These are phyloP conservation scores for Cladobotryum mycophilum DNA, from an alignment of 2,329 filamentous ascomycete species.

Conservation along the genomic window DNA sequence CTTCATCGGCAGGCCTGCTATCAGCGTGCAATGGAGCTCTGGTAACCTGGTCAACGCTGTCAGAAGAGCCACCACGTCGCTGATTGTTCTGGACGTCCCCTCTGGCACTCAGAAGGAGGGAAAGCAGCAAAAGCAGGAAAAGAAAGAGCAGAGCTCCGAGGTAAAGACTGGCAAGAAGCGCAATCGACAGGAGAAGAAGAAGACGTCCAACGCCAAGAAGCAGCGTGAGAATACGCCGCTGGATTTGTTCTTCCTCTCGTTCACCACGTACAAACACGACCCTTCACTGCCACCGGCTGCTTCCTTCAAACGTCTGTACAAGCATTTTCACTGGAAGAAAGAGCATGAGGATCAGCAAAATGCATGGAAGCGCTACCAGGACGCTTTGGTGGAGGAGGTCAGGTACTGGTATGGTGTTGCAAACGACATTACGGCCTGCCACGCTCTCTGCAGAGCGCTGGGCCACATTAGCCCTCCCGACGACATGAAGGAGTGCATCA, in stretches of 20 bases:
- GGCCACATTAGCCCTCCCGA: not conserved
- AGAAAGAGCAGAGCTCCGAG: too few relatives aligned
- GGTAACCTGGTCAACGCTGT: too few relatives aligned
- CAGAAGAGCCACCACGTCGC: too few relatives aligned
- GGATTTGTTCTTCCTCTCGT: constrained; percentile 2
- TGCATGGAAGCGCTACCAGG: not conserved
- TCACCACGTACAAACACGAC: not conserved
- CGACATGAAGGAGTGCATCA: too few relatives aligned
- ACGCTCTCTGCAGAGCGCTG: constrained; percentile 1
- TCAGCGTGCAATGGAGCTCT: too few relatives aligned
- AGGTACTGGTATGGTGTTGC: not conserved
- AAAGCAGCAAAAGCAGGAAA: too few relatives aligned
- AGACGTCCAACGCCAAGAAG: too few relatives aligned
- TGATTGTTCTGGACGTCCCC: too few relatives aligned
- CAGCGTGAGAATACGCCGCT: not conserved
- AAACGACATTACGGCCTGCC: not conserved
- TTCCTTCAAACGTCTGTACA: not conserved
- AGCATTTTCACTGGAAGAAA: not conserved
- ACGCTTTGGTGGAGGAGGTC: constrained; percentile 1
- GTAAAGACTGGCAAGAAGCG: too few relatives aligned
- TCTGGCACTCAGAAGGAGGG: too few relatives aligned
- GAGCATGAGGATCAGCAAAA: not conserved
- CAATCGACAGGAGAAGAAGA: not conserved
- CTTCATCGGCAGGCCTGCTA: too few relatives aligned
- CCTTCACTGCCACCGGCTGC: not conserved